These are phyloP conservation scores for Suhomyces pyralidae DNA, from an alignment of 805 yeast species.

Conservation along the genomic window DNA sequence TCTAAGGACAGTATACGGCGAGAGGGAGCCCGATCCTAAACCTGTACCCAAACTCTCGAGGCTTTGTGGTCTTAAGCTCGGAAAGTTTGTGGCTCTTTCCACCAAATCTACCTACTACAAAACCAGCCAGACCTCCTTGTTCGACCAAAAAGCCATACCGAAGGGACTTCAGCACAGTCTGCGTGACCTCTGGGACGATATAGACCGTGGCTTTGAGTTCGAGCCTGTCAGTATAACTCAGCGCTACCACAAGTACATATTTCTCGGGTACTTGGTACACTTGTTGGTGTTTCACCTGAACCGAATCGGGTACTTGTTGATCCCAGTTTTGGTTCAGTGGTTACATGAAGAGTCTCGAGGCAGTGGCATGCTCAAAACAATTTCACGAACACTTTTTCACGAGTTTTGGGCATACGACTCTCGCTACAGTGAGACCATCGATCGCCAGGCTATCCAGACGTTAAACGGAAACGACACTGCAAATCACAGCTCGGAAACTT, in stretches of 20 bases:
- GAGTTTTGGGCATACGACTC: conserved; percentile 23
- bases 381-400: conserved; percentile 13
- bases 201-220: conserved; percentile 36
- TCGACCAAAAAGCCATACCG: conserved; percentile 26
- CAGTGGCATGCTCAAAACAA: background rate
- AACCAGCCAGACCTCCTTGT: conserved; percentile 26
- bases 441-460: conserved; percentile 7
- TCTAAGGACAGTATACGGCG: conserved; percentile 12
- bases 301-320: conserved; percentile 25
- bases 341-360: conserved; percentile 23
- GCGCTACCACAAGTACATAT: conserved; percentile 20
- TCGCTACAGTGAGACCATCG: conserved; percentile 12
- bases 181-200: conserved; percentile 27
- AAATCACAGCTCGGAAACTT: conserved; percentile 10
- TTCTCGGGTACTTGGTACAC: conserved; percentile 35
- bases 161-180: conserved; percentile 18
- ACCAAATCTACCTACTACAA: conserved; percentile 33
- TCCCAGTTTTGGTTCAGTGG: conserved; percentile 40
- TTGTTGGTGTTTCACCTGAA: conserved; percentile 35
- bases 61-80: conserved; percentile 26
- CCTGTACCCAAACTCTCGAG: conserved; percentile 15
- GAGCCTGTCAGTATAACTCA: conserved; percentile 26
- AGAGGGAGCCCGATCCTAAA: background rate
- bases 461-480: conserved; percentile 12
- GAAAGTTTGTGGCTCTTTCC: conserved; percentile 33